Base-by-base conservation (phyloP, 495 filamentous ascomycete species). In the Trichoderma parareesei region DNA sequence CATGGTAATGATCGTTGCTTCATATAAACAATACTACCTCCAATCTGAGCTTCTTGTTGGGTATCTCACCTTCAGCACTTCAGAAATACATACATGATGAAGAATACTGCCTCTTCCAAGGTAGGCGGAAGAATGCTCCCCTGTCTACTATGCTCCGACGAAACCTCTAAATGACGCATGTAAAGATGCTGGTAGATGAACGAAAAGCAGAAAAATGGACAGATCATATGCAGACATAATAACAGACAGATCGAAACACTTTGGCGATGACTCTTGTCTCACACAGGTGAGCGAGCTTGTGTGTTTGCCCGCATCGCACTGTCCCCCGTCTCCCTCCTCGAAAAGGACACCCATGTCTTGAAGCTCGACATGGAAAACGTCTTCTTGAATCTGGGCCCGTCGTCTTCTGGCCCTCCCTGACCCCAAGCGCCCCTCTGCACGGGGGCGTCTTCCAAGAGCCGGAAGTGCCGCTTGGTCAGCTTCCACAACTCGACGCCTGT, bases 401-500 rank as follows among this genome's bases (percentile, higher is more conserved):
- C 63, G 13, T 72, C 71, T 46, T 80, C 78, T 11, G 42, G 53
- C 20, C 55, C 57, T 10, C 78, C 79, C 69, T 82, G 79, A 16
- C 71, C 72, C 71, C 79, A 79, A 3, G 66, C 61, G 46, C 76
- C 78, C 59, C 71, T 65, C 8, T 74, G 70, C 6, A 79, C 78
- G 64, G 73, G 71, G 57, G 74, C 70, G 46, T 80, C 78, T 63
- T 80, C 73, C 16, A 82, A 70, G n/a, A 80, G 72, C 27, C 74
- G 69, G 60, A 75, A 73, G 38, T 59, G 43, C 48, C 88, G 78
- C 77, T 91, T 91, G 42, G 72, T 68, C 57, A 74, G 81, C 74
- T 90, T 90, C 87, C 88, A 90, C 53, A 77, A 75, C 75, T 91
- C 88, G 42, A 89, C 77, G 49, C 85, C 83, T 0, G 75, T 61